A percentile compares a stretch with the other conserved stretches of the same genome.
These are phyloP conservation scores for Pisolithus sp. DNA, from an alignment of 768 basidiomycete species.

Conservation along the genomic window DNA sequence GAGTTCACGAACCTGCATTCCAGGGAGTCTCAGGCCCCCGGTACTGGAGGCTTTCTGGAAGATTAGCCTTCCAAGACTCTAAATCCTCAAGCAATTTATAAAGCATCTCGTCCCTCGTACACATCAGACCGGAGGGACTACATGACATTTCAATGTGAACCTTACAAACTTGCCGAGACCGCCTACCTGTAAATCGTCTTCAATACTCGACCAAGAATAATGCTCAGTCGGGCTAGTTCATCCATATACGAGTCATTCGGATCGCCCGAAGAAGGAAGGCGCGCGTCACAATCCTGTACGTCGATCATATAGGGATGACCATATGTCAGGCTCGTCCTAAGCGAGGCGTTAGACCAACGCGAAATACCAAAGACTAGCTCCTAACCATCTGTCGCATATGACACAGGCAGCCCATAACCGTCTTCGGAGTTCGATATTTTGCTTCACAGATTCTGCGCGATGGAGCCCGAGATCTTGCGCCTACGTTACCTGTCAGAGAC, in stretches of 20 bases:
- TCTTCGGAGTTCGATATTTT: constrained; percentile 79
- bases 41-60: constrained; percentile 77
- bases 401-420: constrained; percentile 94
- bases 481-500: constrained; percentile 34
- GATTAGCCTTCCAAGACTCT: constrained; percentile 67
- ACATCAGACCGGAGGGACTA: constrained; percentile 83
- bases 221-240: constrained; percentile 86
- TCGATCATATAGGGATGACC: constrained; percentile 97
- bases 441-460: constrained; percentile 80
- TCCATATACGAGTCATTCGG: constrained; percentile 75
- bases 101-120: constrained; percentile 77
- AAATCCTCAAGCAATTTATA: constrained; percentile 57
- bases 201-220: constrained; percentile 84
- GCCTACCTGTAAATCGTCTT: constrained; percentile 88
- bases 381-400: constrained; percentile 88
- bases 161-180: constrained; percentile 1
- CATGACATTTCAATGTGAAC: constrained; percentile 3
- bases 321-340: constrained; percentile 79
- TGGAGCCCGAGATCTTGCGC: constrained; percentile 97
- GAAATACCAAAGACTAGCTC: constrained; percentile 2
- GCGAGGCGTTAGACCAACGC: constrained; percentile 4
- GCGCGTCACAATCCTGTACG: constrained; percentile 92
- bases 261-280: constrained; percentile 85
- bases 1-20: constrained; percentile 51
- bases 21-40: constrained; percentile 60